Evolutionary conservation across 2,329 filamentous ascomycete genomes (phyloP), one percentile per base, ranked within the genome.

Genomic region (Alternaria consortialis): DNA sequence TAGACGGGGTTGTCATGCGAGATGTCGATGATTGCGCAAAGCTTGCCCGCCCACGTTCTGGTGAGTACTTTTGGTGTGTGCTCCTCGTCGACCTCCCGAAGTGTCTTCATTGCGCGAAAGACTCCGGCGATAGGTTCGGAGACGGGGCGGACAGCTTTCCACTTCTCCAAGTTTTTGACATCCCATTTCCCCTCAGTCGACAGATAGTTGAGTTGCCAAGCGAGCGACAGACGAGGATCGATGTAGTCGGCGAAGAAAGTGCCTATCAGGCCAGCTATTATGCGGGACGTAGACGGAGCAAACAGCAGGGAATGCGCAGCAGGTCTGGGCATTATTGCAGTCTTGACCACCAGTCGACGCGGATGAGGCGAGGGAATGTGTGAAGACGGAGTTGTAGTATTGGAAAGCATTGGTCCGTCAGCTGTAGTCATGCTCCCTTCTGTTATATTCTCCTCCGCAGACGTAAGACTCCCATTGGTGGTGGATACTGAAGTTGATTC

Each of bases 171-270:
- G 73, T 98, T 98, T 81, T 98, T 98, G 68, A 98, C 93, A 74
- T 97, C 94, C 94, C 94, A 98, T 80, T 98, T 98, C 3, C 94
- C 94, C 68, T 93, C 91, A 2, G 91, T 92, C 2, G 91, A 92
- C 25, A 98, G 87, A 71, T 95, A 90, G 70, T 94, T 91, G 15
- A 98, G 84, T 79, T 98, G 94, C 94, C 94, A 98, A 43, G 90
- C 92, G 29, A 94, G 87, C 1, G 89, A 91, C 13, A 97, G 85
- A 8, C 93, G 88, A 9, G 88, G 85, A 9, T 94, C 94, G 55
- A 97, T 84, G 70, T 93, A 86, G 3, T 85, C 84, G 17, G 88
- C 84, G 29, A 97, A 84, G 72, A 98, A 98, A 64, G 91, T 89
- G 60, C 93, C 91, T 53, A 97, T 89, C 1, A 96, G 84, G 0